These are phyloP conservation scores for Porogramme epimiltina DNA, from an alignment of 1,284 basidiomycete genomes.

Conservation along the genomic window DNA sequence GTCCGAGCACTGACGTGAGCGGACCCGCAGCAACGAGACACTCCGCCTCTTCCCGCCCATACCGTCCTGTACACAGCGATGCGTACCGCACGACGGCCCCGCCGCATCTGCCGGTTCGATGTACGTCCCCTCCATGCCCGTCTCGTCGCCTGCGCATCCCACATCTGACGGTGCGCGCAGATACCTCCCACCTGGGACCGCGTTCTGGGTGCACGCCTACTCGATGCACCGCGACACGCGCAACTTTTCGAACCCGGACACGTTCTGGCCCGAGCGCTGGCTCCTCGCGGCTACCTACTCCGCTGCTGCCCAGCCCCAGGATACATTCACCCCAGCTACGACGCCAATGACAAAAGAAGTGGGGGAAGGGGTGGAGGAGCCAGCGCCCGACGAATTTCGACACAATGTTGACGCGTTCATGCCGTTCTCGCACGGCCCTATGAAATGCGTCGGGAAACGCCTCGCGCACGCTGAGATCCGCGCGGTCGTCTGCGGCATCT, in stretches of 20 bases:
- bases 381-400: conserved; percentile 7
- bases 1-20: conserved; percentile 14
- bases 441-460: conserved; percentile 34
- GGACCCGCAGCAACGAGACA: conserved; percentile 50
- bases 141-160: background rate
- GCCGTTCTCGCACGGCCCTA: conserved; percentile 32
- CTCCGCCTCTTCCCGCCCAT: conserved; percentile 56
- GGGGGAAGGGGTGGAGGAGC: no score
- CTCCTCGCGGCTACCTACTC: conserved; percentile 3
- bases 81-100: conserved; percentile 26
- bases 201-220: conserved; percentile 24
- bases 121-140: conserved; percentile 21
- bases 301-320: no score
- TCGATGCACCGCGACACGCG: conserved; percentile 31
- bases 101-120: conserved; percentile 22
- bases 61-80: conserved; percentile 45
- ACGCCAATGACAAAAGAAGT: no score
- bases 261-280: conserved; percentile 33
- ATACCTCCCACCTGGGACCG: conserved; percentile 27
- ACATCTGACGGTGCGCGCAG: background rate
- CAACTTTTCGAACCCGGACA: conserved; percentile 30
- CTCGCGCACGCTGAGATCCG: conserved; percentile 29
- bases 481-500: conserved; percentile 23
- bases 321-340: no score
- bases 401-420: conserved; percentile 29